Percentiles rank a stretch among this genome's conserved stretches.
phyloP scores from a whole-genome alignment of 371 early-diverging fungal genomes.

The Synchytrium microbalum region DNA sequence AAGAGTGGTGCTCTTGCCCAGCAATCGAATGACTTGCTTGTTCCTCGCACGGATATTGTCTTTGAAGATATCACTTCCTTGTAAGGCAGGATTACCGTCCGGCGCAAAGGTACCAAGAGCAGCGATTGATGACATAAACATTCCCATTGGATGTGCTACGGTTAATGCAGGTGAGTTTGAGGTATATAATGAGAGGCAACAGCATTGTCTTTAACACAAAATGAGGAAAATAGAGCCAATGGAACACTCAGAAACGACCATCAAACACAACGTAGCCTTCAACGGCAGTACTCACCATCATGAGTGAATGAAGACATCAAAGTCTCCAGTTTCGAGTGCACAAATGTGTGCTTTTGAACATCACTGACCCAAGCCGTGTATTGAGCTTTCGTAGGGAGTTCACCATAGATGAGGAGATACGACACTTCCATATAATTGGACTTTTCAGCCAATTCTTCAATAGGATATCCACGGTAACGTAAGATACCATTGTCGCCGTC shows the following conservation, averaged over 20 bases:
- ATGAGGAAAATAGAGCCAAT: too few relatives aligned
- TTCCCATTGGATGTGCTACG: conserved; percentile 61
- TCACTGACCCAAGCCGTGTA: not conserved
- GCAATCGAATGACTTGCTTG: conserved; percentile 48
- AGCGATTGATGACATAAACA: conserved; percentile 42
- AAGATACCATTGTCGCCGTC: conserved; percentile 56
- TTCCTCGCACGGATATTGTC: conserved; percentile 24
- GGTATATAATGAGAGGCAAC: too few relatives aligned
- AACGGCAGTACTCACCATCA: too few relatives aligned
- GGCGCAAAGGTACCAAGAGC: conserved; percentile 58
- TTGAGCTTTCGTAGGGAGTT: not conserved
- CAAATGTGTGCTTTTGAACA: conserved; percentile 40
- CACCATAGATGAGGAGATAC: not conserved
- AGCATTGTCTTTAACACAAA: too few relatives aligned
- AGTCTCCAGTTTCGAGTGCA: conserved; percentile 41
- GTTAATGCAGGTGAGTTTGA: conserved; percentile 21
- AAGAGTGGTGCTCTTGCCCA: conserved; percentile 58
- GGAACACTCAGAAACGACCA: too few relatives aligned
- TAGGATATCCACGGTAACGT: conserved; percentile 43
- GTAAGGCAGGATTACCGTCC: conserved; percentile 52
- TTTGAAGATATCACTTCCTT: conserved; percentile 38
- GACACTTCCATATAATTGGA: conserved; percentile 5
- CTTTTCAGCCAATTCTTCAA: conserved; percentile 36
- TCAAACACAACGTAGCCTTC: too few relatives aligned
- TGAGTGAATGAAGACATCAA: conserved; percentile 45